These are phyloP conservation scores for Hansenula sp. DNA, from an alignment of 1,139 yeast species.

Conservation along the genomic window DNA sequence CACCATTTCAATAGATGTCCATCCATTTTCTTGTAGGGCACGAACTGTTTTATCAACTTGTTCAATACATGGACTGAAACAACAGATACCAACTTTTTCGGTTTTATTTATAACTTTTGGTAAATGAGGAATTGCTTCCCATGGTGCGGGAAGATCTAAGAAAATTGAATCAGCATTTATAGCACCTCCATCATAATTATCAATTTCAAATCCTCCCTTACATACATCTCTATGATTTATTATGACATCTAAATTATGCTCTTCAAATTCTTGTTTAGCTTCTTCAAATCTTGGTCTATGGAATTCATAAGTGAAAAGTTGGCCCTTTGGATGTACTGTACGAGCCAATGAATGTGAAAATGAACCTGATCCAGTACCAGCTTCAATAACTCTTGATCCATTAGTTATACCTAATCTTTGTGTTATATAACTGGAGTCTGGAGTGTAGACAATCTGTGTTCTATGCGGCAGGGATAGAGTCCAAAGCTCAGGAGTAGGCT, in stretches of 20 bases:
- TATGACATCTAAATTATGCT: slow-evolving; percentile 58
- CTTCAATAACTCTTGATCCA: slow-evolving; percentile 83
- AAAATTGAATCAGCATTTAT: slow-evolving; percentile 70
- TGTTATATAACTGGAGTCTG: slow-evolving; percentile 87
- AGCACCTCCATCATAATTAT: slow-evolving; percentile 24
- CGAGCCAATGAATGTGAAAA: slow-evolving; percentile 92
- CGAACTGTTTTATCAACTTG: slow-evolving; percentile 87
- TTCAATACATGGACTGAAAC: slow-evolving; percentile 97
- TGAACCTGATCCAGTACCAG: slow-evolving; percentile 97
- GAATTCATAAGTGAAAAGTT: slow-evolving; percentile 81
- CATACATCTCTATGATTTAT: slow-evolving; percentile 94
- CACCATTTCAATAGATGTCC: slow-evolving; percentile 91
- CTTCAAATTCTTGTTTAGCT: slow-evolving; percentile 71
- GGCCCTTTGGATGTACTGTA: slow-evolving; percentile 53
- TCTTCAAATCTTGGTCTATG: slow-evolving; percentile 80
- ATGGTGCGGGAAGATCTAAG: slow-evolving; percentile 93
- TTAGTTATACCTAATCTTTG: slow-evolving; percentile 73
- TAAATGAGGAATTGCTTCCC: slow-evolving; percentile 89
- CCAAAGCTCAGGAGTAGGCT: slow-evolving; percentile 97
- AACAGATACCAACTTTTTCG: slow-evolving; percentile 67
- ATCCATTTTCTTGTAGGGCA: slow-evolving; percentile 68
- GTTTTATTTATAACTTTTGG: slow-evolving; percentile 48
- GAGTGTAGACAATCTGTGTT: slow-evolving; percentile 96
- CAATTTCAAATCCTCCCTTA: slow-evolving; percentile 69
- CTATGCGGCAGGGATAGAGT: slow-evolving; percentile 91